Percentiles rank a stretch among this genome's conserved stretches.
Conservation (phyloP, 345 rosid genomes). For the Kandelia obovata region DNA sequence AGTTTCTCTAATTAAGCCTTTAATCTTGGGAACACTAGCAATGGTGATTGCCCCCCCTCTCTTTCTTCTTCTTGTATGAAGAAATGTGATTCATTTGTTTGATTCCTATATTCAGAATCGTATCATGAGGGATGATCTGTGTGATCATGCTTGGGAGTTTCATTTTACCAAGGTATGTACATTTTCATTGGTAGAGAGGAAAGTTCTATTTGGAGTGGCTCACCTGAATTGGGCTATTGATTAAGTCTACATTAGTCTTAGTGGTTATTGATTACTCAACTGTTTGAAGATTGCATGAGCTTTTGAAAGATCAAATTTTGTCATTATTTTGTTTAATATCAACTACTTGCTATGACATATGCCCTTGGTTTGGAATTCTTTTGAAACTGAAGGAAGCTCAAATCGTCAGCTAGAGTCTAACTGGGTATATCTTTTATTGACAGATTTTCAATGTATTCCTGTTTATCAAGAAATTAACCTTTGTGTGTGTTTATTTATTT, state of each 20-base stretch:
- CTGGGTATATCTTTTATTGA: no score
- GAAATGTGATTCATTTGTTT: conserved; percentile 4
- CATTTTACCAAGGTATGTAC: conserved; percentile 47
- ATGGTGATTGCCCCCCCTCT: not conserved
- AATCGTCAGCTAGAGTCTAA: no score
- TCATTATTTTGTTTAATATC: conserved; percentile 1
- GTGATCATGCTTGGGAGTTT: conserved; percentile 62
- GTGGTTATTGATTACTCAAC: not conserved
- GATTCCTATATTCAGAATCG: conserved; percentile 35
- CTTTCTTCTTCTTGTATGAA: no score
- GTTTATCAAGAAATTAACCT: no score
- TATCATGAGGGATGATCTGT: conserved; percentile 52
- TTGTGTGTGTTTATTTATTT: no score
- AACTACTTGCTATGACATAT: not conserved
- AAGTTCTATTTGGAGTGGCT: not conserved
- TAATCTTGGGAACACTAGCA: not conserved
- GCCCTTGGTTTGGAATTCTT: no score
- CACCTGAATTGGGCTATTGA: not conserved
- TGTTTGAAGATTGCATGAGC: conserved; percentile 6
- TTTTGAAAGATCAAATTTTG: not conserved
- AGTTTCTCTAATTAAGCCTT: not conserved
- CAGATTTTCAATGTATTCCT: no score
- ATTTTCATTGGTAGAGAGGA: not conserved
- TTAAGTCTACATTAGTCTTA: not conserved
- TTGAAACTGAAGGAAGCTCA: no score